A percentile compares a stretch with the other conserved stretches of the same genome.
phyloP scores from a whole-genome alignment of 257 asterid genomes.

The Solanum piurae region DNA sequence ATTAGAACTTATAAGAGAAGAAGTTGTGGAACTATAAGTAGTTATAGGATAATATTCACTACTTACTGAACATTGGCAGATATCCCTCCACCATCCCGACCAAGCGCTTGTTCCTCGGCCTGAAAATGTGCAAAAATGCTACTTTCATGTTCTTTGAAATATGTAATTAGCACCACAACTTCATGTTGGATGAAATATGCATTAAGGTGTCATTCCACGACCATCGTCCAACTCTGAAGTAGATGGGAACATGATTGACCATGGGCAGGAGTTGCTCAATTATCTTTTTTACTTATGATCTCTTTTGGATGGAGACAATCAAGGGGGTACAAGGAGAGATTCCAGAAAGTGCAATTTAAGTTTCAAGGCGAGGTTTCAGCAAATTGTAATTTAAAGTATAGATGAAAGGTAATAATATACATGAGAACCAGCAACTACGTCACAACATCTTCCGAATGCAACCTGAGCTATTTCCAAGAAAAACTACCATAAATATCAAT shows the following conservation, averaged over 20 bases:
- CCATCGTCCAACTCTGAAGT: neutral
- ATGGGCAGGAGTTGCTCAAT: neutral
- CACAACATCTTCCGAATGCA: neutral
- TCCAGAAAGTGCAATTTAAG: neutral
- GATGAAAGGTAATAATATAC: neutral
- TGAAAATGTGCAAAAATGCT: conserved; percentile 9
- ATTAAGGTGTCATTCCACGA: neutral
- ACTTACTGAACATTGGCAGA: conserved; percentile 81
- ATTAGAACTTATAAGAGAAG: neutral
- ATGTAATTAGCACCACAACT: neutral
- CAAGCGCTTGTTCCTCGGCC: conserved; percentile 83
- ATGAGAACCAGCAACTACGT: neutral
- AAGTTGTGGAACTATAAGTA: neutral
- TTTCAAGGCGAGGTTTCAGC: neutral
- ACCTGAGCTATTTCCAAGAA: neutral
- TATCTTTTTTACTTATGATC: neutral
- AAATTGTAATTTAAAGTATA: neutral
- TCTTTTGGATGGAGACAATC: neutral
- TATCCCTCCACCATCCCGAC: conserved; percentile 69
- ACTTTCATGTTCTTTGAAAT: neutral
- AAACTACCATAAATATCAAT: neutral
- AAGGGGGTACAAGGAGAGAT: neutral
- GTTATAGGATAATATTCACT: neutral
- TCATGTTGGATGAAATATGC: neutral
- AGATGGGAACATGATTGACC: neutral